Evolutionary conservation across 805 yeast genomes (phyloP).

Genomic region (Zygoascus bituminiphila): DNA sequence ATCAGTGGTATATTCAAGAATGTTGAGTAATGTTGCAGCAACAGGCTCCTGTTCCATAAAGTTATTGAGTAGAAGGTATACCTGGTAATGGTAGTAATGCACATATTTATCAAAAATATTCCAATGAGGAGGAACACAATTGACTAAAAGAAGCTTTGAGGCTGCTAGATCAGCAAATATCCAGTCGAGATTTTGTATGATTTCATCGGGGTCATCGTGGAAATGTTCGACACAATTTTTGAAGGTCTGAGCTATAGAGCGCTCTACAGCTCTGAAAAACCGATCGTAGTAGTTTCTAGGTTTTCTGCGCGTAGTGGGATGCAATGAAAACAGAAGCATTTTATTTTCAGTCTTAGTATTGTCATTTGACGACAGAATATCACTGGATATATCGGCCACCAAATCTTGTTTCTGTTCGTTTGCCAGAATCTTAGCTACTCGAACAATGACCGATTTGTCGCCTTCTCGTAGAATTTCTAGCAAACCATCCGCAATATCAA

Average conservation of each 20-base stretch:
- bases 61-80: conserved; percentile 55
- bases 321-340: background rate
- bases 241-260: conserved; percentile 59
- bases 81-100: conserved; percentile 56
- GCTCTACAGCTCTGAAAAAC: conserved; percentile 51
- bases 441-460: conserved; percentile 58
- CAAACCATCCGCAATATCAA: conserved; percentile 59
- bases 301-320: conserved; percentile 14
- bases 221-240: conserved; percentile 52
- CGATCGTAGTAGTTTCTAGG: conserved; percentile 55
- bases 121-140: conserved; percentile 70
- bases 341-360: conserved; percentile 29
- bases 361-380: conserved; percentile 18
- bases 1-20: conserved; percentile 69
- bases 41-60: conserved; percentile 66
- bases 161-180: conserved; percentile 68
- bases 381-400: conserved; percentile 33
- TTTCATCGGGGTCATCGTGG: conserved; percentile 39
- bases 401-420: conserved; percentile 74
- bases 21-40: conserved; percentile 60
- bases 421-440: conserved; percentile 70
- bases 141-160: conserved; percentile 49
- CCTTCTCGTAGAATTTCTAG: conserved; percentile 65
- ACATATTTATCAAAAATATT: conserved; percentile 53
- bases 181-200: conserved; percentile 72